Conservation (phyloP, 805 yeast species). For the Candida broadrunensis region DNA sequence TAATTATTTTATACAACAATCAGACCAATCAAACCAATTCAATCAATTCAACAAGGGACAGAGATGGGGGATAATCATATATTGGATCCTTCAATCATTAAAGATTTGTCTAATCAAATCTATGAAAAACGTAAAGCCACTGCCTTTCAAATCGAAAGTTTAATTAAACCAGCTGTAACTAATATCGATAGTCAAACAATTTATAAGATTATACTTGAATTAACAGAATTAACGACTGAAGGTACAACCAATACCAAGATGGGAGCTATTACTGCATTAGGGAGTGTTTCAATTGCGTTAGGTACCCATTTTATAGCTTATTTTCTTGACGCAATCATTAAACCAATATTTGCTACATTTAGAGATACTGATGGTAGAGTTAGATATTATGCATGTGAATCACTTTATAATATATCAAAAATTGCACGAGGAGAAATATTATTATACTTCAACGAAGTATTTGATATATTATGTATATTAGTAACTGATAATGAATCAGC, state of each 20-base stretch:
- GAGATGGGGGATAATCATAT: slow-evolving; percentile 12
- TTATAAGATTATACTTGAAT: slow-evolving; percentile 63
- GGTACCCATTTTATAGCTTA: slow-evolving; percentile 81
- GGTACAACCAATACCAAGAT: slow-evolving; percentile 72
- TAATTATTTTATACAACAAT: no score
- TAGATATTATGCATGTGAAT: slow-evolving; percentile 94
- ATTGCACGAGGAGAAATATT: slow-evolving; percentile 94
- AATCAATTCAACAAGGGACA: no score
- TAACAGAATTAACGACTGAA: slow-evolving; percentile 73
- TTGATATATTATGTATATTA: slow-evolving; percentile 85
- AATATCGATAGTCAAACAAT: slow-evolving; percentile 61
- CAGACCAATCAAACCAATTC: no score
- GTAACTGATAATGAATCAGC: slow-evolving; percentile 89
- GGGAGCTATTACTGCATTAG: slow-evolving; percentile 94
- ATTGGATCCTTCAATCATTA: slow-evolving; percentile 33
- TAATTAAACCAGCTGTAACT: slow-evolving; percentile 66
- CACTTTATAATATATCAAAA: slow-evolving; percentile 91
- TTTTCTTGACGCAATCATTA: slow-evolving; percentile 80
- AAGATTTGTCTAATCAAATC: slow-evolving; percentile 43
- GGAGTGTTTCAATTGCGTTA: slow-evolving; percentile 91
- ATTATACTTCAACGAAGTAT: slow-evolving; percentile 87
- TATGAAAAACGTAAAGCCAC: slow-evolving; percentile 47
- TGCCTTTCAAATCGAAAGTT: slow-evolving; percentile 66
- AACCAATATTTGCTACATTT: slow-evolving; percentile 92
- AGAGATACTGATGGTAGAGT: slow-evolving; percentile 98